Percentiles rank a stretch among this genome's conserved stretches.
Conservation (phyloP, 2,329 filamentous ascomycete genomes). For the Raffaelea deltoideospora region DNA sequence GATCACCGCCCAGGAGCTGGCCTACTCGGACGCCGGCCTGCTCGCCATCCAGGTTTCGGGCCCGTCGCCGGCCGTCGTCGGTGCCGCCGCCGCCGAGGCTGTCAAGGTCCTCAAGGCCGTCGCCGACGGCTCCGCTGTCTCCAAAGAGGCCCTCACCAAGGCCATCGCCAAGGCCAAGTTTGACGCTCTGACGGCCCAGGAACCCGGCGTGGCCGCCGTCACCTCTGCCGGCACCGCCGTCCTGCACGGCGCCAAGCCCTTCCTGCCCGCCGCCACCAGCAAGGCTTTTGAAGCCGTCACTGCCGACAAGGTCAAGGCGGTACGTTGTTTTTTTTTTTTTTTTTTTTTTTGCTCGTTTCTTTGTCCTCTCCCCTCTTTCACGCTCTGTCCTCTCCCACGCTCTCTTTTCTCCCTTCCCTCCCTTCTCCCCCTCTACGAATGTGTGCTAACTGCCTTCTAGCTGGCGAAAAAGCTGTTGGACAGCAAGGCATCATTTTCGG, state of each 20-base stretch:
- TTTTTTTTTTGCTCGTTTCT: background rate
- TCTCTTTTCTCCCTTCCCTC: too few relatives aligned
- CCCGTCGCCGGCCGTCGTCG: slow-evolving; percentile 49
- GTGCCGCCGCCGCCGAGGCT: slow-evolving; percentile 57
- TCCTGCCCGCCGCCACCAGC: slow-evolving; percentile 67
- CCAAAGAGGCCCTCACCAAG: slow-evolving; percentile 79
- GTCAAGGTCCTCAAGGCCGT: slow-evolving; percentile 74
- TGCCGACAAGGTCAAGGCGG: slow-evolving; percentile 69
- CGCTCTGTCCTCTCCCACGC: too few relatives aligned
- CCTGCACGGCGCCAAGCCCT: slow-evolving; percentile 65
- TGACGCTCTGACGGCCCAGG: slow-evolving; percentile 66
- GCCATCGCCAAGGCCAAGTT: slow-evolving; percentile 90
- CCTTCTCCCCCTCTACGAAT: background rate
- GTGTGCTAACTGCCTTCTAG: slow-evolving; percentile 27
- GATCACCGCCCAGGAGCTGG: slow-evolving; percentile 59
- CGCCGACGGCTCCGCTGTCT: slow-evolving; percentile 53
- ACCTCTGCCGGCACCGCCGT: slow-evolving; percentile 75
- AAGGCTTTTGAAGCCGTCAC: slow-evolving; percentile 50
- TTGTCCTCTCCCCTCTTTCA: background rate
- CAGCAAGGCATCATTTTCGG: slow-evolving; percentile 74
- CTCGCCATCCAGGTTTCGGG: slow-evolving; percentile 72
- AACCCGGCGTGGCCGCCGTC: slow-evolving; percentile 63
- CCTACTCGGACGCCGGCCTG: slow-evolving; percentile 91
- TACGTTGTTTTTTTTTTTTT: slow-evolving; percentile 28
- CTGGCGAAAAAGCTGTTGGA: slow-evolving; percentile 77